Conservation (phyloP, 164 flowering plant genomes). For the Nymphaea thermarum region DNA sequence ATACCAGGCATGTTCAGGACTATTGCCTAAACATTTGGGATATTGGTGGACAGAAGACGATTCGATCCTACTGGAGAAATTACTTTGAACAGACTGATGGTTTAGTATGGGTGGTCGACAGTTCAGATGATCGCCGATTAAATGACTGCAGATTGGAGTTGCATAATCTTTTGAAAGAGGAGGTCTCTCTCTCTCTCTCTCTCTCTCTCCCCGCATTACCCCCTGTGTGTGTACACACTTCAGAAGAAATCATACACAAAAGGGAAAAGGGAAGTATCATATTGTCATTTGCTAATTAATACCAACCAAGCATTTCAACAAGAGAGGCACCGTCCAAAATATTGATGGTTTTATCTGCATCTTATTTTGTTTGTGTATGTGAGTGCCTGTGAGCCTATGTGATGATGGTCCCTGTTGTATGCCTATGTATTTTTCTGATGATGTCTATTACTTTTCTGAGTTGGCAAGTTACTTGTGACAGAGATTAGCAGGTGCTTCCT, state of each 20-base stretch:
- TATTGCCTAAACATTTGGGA: constrained; percentile 96
- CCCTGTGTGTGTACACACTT: no score
- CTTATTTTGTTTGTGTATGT: no score
- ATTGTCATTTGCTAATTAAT: no score
- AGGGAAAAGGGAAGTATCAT: no score
- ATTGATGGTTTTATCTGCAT: no score
- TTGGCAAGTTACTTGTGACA: constrained; percentile 17
- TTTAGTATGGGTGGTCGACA: constrained; percentile 96
- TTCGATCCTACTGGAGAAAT: constrained; percentile 97
- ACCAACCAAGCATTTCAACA: no score
- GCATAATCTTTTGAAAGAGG: constrained; percentile 94
- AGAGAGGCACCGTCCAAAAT: no score
- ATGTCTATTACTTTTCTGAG: no score
- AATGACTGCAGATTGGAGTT: constrained; percentile 91
- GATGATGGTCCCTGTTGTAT: no score
- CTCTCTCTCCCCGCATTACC: not conserved
- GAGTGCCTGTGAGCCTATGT: no score
- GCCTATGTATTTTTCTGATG: no score
- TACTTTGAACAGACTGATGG: constrained; percentile 99
- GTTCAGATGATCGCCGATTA: constrained; percentile 88
- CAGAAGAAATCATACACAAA: no score
- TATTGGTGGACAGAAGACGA: constrained; percentile 94
- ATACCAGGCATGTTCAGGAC: not conserved
- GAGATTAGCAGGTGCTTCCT: constrained; percentile 92
- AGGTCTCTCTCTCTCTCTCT: constrained; percentile 31